Conservation (phyloP, 1,284 basidiomycete species). For the Naganishia sp. region DNA sequence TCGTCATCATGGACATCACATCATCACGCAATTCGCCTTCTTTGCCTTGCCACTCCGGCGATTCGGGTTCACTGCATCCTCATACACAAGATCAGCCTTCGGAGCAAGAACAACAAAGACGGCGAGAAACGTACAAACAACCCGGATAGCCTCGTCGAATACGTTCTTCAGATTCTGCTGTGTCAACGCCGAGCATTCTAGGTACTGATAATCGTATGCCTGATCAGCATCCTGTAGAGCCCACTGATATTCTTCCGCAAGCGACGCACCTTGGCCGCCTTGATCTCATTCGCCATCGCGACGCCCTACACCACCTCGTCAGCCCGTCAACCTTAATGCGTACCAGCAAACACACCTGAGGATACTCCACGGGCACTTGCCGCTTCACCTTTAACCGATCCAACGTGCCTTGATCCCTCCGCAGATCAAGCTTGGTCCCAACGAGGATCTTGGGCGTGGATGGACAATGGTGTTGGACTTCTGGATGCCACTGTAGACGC, state of each 20-base stretch:
- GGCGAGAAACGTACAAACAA: constrained; percentile 2
- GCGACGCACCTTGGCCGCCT: constrained; percentile 51
- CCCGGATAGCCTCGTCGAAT: constrained; percentile 69
- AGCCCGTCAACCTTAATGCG: not conserved
- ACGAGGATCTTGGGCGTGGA: constrained; percentile 92
- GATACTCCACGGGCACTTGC: constrained; percentile 89
- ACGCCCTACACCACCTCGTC: constrained; percentile 68
- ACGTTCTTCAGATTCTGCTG: constrained; percentile 97
- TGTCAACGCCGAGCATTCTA: constrained; percentile 67
- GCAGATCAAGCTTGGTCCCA: constrained; percentile 95
- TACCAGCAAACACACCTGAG: constrained; percentile 37
- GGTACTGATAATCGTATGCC: constrained; percentile 57
- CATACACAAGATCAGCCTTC: constrained; percentile 69
- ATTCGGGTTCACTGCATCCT: constrained; percentile 41
- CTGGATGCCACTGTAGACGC: constrained; percentile 78
- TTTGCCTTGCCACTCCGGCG: constrained; percentile 41
- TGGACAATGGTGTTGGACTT: constrained; percentile 93
- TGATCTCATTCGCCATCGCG: constrained; percentile 86
- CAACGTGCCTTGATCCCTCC: constrained; percentile 88
- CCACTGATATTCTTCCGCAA: no score
- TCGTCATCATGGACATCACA: constrained; percentile 28
- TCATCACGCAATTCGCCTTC: constrained; percentile 44
- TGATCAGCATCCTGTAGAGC: no score
- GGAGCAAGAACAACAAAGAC: no score
- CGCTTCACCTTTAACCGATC: constrained; percentile 92